Percentiles rank a stretch among this genome's conserved stretches.
Conservation (phyloP, 495 filamentous ascomycete genomes). For the Annulohypoxylon nitens region DNA sequence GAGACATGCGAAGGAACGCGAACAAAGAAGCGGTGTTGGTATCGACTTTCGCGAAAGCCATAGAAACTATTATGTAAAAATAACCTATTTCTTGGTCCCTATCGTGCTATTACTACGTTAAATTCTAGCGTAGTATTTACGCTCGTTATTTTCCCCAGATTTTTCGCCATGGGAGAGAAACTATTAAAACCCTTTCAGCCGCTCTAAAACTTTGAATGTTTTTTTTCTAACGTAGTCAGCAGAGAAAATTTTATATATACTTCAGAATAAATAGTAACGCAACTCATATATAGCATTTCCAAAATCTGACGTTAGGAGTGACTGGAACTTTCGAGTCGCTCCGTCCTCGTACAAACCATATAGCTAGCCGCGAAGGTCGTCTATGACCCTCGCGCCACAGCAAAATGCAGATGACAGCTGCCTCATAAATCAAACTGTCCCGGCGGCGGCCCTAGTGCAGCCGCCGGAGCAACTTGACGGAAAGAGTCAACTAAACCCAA, state of each 20-base stretch:
- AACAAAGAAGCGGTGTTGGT: conserved; percentile 27
- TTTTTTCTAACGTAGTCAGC: not conserved
- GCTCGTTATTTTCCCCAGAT: conserved; percentile 31
- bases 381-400: conserved; percentile 46
- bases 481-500: conserved; percentile 38
- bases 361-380: conserved; percentile 19
- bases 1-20: conserved; percentile 21
- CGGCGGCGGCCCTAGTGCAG: conserved; percentile 19
- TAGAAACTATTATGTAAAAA: conserved; percentile 40
- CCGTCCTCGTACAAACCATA: conserved; percentile 5
- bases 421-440: conserved; percentile 58
- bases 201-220: not conserved
- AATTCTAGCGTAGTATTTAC: conserved; percentile 1
- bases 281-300: conserved; percentile 2
- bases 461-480: conserved; percentile 44
- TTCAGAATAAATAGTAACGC: not conserved
- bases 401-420: conserved; percentile 59
- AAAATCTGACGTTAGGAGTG: not conserved
- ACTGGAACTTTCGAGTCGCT: conserved; percentile 6
- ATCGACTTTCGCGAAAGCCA: not conserved
- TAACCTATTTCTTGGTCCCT: conserved; percentile 9
- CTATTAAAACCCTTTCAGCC: conserved; percentile 10
- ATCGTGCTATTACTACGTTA: conserved; percentile 14
- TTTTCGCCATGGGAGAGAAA: conserved; percentile 21
- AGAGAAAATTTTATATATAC: not conserved